Evolutionary conservation across 1,284 basidiomycete genomes (phyloP).

Genomic region (Sparassis latifolia): DNA sequence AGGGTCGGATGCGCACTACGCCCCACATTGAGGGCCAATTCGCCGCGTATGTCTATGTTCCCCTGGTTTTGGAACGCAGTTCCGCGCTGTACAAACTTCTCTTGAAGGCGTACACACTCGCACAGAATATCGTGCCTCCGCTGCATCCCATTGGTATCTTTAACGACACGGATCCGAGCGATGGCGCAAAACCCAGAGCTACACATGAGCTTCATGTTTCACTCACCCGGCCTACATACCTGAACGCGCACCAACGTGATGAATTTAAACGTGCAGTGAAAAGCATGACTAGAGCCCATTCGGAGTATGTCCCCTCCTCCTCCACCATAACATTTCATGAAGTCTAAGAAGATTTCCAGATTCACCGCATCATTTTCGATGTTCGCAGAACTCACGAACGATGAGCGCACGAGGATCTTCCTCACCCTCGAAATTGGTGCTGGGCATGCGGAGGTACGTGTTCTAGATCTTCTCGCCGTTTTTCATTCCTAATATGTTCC

Average conservation of each 20-base stretch:
- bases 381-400: constrained; percentile 67
- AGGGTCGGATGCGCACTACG: constrained; percentile 66
- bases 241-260: constrained; percentile 71
- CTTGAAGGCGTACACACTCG: constrained; percentile 36
- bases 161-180: not conserved
- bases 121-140: constrained; percentile 37
- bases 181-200: not conserved
- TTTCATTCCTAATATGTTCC: constrained; percentile 1
- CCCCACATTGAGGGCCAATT: constrained; percentile 81
- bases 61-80: constrained; percentile 38
- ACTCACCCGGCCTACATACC: constrained; percentile 67
- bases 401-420: constrained; percentile 73
- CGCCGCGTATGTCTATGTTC: constrained; percentile 68
- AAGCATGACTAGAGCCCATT: constrained; percentile 35
- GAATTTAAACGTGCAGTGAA: constrained; percentile 56
- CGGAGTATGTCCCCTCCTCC: constrained; percentile 36
- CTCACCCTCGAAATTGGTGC: constrained; percentile 71
- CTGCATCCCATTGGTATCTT: constrained; percentile 39
- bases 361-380: constrained; percentile 67
- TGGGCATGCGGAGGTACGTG: constrained; percentile 60
- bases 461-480: not conserved
- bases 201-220: constrained; percentile 59
- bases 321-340: not conserved
- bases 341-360: constrained; percentile 29
- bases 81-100: constrained; percentile 43